Evolutionary conservation across 2,329 filamentous ascomycete species (phyloP), one percentile per base, ranked within the genome.

Genomic region (Cryphonectria nitschkei): DNA sequence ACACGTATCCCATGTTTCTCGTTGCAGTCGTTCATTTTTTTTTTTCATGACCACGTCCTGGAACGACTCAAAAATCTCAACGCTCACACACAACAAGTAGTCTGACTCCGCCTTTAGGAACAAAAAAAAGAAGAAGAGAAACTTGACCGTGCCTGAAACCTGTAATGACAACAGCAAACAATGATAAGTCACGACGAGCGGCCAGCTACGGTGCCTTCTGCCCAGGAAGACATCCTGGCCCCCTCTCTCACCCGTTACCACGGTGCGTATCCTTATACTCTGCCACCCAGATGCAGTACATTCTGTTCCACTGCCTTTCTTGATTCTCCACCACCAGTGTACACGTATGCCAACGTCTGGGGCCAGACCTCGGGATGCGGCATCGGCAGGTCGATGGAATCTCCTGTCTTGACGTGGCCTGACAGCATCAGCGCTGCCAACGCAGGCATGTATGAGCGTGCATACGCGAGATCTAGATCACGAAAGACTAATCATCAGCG

Each of bases 331-430:
- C 83, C 79, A 50, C 85, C 85, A 0, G 84, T 87, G 75, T 89
- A 90, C 37, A 88, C 81, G 74, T 87, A 86, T 4, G 81, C 79
- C n/a, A 88, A 80, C 0, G 88, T 89, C 68, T 86, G 83, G 2
- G 77, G 75, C 88, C 88, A 91, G 9, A 81, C 84, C 66, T 84
- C 83, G 0, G 88, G 88, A 70, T 85, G 81, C 1, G 88, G 88
- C 68, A 91, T 74, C 0, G 88, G 88, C 13, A 90, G 79, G 73
- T 90, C 87, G 67, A 91, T 81, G 1, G 81, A 80, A 74, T 90
- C 88, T 39, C 86, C 84, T 34, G 82, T 81, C 19, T 79, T 78
- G 32, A 90, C 81, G 74, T 86, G 81, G 5, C 85, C 83, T 0
- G 86, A 89, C 46, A 86, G 80, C 74, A 91, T 84, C 63, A 90